Conservation (phyloP, 1,139 yeast genomes). For the Sugiyamaella novakii region DNA sequence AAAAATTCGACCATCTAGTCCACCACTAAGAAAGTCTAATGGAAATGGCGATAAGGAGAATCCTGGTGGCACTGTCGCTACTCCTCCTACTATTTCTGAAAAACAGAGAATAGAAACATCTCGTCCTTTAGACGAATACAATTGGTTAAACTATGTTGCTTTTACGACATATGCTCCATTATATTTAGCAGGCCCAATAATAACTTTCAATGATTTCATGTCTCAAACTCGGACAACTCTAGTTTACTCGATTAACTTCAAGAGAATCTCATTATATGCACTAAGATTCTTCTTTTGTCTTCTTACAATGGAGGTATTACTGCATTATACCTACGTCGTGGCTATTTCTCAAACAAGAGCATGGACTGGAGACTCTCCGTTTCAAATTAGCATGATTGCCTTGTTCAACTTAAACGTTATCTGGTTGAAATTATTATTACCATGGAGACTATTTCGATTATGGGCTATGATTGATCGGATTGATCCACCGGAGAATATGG, state of each 20-base stretch:
- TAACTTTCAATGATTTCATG: constrained; percentile 88
- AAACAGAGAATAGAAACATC: constrained; percentile 69
- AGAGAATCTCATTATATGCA: constrained; percentile 63
- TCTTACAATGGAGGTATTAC: constrained; percentile 80
- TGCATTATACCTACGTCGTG: constrained; percentile 89
- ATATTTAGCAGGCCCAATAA: constrained; percentile 91
- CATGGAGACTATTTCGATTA: constrained; percentile 93
- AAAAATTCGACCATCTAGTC: constrained; percentile 14
- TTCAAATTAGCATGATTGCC: constrained; percentile 94
- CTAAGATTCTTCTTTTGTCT: constrained; percentile 70
- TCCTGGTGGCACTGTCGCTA: not conserved
- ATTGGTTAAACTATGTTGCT: constrained; percentile 63
- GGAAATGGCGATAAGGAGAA: not conserved
- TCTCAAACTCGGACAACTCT: constrained; percentile 59
- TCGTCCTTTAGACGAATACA: constrained; percentile 61
- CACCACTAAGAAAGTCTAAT: constrained; percentile 13
- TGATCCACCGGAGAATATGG: constrained; percentile 98
- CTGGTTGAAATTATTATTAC: constrained; percentile 87
- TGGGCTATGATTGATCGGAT: constrained; percentile 92
- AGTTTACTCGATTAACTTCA: constrained; percentile 52
- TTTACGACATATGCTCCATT: constrained; percentile 85
- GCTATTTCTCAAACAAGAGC: constrained; percentile 89
- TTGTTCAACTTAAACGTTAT: constrained; percentile 84
- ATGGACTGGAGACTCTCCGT: constrained; percentile 88
- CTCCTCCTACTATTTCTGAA: constrained; percentile 49